phyloP scores from a whole-genome alignment of 2,329 filamentous ascomycete species.

The Periconia sp. region DNA sequence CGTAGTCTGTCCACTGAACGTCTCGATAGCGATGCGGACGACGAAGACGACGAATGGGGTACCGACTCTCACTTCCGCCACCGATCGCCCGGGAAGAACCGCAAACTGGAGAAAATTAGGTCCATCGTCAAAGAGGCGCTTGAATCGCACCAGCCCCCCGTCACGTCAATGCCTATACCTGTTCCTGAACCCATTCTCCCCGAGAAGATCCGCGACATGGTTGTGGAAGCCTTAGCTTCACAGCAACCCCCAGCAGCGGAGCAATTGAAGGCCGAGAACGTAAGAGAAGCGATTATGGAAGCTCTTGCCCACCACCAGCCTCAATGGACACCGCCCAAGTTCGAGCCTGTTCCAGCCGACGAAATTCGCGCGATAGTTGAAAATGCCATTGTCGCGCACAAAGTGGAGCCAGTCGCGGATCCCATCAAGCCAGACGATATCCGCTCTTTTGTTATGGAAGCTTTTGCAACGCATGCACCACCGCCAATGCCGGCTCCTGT shows the following conservation, averaged over 20 bases:
- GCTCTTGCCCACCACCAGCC: conserved; percentile 25
- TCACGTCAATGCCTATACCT: conserved; percentile 26
- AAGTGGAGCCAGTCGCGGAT: conserved; percentile 27
- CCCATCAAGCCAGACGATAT: conserved; percentile 32
- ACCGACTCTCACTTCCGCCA: conserved; percentile 62
- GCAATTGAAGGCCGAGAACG: conserved; percentile 14
- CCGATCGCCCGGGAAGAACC: conserved; percentile 76
- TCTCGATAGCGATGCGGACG: conserved; percentile 87
- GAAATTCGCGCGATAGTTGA: conserved; percentile 66
- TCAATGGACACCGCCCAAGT: conserved; percentile 23
- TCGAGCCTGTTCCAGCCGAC: conserved; percentile 57
- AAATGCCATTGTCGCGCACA: conserved; percentile 62
- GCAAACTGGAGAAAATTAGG: conserved; percentile 77
- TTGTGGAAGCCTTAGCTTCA: conserved; percentile 64
- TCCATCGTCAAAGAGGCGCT: conserved; percentile 64
- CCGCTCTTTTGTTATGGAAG: conserved; percentile 31
- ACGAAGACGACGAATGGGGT: conserved; percentile 76
- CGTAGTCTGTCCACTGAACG: conserved; percentile 69
- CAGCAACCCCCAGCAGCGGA: conserved; percentile 38
- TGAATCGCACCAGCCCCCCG: conserved; percentile 46
- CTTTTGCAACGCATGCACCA: conserved; percentile 31
- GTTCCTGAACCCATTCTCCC: conserved; percentile 45
- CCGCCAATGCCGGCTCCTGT: conserved; percentile 24
- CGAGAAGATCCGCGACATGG: conserved; percentile 69
- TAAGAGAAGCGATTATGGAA: conserved; percentile 27